Evolutionary conservation across 352 stramenopile species (phyloP), one percentile per base, ranked within the genome.

Genomic region (Globisporangium acanthophoron): DNA sequence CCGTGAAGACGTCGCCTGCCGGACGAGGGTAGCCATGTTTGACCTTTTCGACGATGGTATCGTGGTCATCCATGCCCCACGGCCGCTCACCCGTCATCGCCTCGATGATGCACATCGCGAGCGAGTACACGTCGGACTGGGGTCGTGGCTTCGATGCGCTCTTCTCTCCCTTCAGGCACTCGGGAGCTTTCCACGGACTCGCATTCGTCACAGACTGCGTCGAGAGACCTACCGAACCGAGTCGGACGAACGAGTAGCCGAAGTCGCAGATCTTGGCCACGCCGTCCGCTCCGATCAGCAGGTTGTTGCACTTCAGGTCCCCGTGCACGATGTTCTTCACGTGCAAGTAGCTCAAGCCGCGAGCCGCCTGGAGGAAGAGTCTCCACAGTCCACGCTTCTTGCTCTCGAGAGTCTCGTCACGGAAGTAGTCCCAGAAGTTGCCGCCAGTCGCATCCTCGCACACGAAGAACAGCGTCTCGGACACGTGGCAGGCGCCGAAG

Each of bases 221-320:
- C n/a, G n/a, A n/a, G n/a, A n/a, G n/a, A n/a, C 31, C 7, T 7
- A 35, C 8, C 3, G 62, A 64, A 18, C 39, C n/a, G n/a, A n/a
- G n/a, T n/a, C n/a, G n/a, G n/a, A n/a, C n/a, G n/a, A n/a, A n/a
- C n/a, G n/a, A n/a, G n/a, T 57, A 12, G 48, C 69, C 69, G 9
- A 58, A 68, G 45, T 71, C 44, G 27, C 58, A 69, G n/a, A 73
- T 33, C 45, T 76, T 73, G 1, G 63, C 59, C 21, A 53, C 48
- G 2, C 62, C 49, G 52, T 73, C 69, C 9, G 47, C 52, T 18
- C 69, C 62, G 3, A 76, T 62, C 5, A 76, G 44, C 4, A 73
- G 56, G 18, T 73, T 73, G 56, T 54, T 70, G 20, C 44, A 49
- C 56, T 96, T 96, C 18, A 96, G 69, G 52, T 97, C 84, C 12